Conservation (phyloP, 805 yeast genomes). For the Phaffomyces thermotolerans region DNA sequence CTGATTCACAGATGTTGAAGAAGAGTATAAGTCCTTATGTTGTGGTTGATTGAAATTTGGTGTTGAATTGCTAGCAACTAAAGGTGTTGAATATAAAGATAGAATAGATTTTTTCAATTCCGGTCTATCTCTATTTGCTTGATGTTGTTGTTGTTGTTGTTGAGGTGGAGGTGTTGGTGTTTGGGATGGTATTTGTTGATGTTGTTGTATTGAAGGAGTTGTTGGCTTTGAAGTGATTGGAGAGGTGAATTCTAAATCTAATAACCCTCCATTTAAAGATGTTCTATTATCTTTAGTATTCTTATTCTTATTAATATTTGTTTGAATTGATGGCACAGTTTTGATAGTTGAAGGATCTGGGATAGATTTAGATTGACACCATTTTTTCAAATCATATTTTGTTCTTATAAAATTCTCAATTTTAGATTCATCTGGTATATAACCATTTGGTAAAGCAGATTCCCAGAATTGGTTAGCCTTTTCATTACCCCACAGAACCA, state of each 20-base stretch:
- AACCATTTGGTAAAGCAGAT: slow-evolving; percentile 56
- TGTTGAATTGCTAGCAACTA: slow-evolving; percentile 16
- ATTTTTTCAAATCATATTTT: slow-evolving; percentile 84
- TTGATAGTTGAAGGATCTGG: slow-evolving; percentile 46
- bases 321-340: slow-evolving; percentile 7
- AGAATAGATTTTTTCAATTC: slow-evolving; percentile 89
- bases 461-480: slow-evolving; percentile 84
- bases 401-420: slow-evolving; percentile 87
- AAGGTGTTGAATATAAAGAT: slow-evolving; percentile 71
- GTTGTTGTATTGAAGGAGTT: not conserved
- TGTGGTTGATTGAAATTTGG: slow-evolving; percentile 14
- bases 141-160: slow-evolving; percentile 4
- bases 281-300: slow-evolving; percentile 13
- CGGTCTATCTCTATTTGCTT: slow-evolving; percentile 40
- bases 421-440: slow-evolving; percentile 77
- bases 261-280: slow-evolving; percentile 13
- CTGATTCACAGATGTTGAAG: slow-evolving; percentile 11
- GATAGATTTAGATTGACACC: slow-evolving; percentile 54
- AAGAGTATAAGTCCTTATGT: slow-evolving; percentile 2
- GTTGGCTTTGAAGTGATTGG: slow-evolving; percentile 13
- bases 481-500: slow-evolving; percentile 83
- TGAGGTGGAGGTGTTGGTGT: not conserved
- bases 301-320: slow-evolving; percentile 3
- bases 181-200: not conserved
- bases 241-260: slow-evolving; percentile 27